These are phyloP conservation scores for Blastomyces emzantsi DNA, from an alignment of 2,329 filamentous ascomycete species.

Conservation along the genomic window DNA sequence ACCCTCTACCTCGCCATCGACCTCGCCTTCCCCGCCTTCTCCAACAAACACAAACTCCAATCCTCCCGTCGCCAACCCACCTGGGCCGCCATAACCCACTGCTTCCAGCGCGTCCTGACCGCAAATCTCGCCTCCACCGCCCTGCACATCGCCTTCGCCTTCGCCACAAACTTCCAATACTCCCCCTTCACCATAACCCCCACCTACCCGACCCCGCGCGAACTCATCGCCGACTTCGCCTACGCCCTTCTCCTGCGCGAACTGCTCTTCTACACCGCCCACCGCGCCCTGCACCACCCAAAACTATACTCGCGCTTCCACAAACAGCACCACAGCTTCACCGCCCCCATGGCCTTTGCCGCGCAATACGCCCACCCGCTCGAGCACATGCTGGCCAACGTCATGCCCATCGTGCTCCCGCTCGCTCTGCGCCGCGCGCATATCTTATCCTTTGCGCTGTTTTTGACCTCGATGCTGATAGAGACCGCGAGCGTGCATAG, in stretches of 20 bases:
- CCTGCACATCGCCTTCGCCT: constrained; percentile 17
- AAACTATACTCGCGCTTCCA: constrained; percentile 45
- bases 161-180: constrained; percentile 15
- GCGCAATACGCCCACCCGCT: constrained; percentile 50
- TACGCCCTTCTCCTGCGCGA: constrained; percentile 34
- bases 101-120: constrained; percentile 30
- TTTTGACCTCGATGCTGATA: constrained; percentile 41
- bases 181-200: constrained; percentile 34
- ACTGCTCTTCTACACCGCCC: constrained; percentile 47
- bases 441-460: constrained; percentile 46
- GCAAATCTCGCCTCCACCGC: constrained; percentile 40
- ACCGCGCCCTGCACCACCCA: constrained; percentile 46
- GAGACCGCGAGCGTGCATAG: constrained; percentile 50
- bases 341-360: constrained; percentile 46
- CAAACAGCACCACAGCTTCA: constrained; percentile 50
- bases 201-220: constrained; percentile 29
- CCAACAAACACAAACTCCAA: constrained; percentile 18
- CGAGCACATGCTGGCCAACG: constrained; percentile 49
- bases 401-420: constrained; percentile 44
- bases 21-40: constrained; percentile 15
- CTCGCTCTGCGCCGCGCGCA: constrained; percentile 41
- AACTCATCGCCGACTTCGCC: constrained; percentile 36
- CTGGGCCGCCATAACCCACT: constrained; percentile 13
- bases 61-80: constrained; percentile 16
- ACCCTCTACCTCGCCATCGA: constrained; percentile 16